Evolutionary conservation across 2,329 filamentous ascomycete species (phyloP), one percentile per base, ranked within the genome.

Genomic region (Arthrocladium fulminans): DNA sequence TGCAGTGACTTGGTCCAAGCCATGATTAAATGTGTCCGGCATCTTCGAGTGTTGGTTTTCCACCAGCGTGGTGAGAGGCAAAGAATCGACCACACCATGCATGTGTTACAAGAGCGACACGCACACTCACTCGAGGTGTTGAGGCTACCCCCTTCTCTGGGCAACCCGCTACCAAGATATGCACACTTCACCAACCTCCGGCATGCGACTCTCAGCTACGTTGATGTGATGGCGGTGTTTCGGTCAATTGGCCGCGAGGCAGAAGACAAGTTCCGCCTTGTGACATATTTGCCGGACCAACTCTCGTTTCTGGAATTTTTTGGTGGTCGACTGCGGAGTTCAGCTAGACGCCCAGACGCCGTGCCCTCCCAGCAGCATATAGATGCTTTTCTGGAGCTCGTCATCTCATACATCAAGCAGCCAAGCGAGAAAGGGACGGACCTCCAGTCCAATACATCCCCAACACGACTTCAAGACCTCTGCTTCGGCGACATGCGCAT

Each of bases 401-500:
- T 20, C 4, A 22, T 39, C 12, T 9, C 37, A 15, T 39, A 17
- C 15, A 22, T 39, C 12, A 6, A 39, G 12, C 19, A 17, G 4
- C 13, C 19, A 20, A 2, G 12, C 22, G 22, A 12, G 22, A 3
- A 4, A 22, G 12, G 12, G 12, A 22, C 12, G 12, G 37, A 22
- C 22, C 15, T 19, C 12, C 19, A 19, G 3, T 5, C n/a, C 13
- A 4, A 22, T 20, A 5, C 22, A 13, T 22, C 37, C 19, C 8
- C 7, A 29, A 29, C 7, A 13, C 27, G 15, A 19, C 22, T 39
- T 13, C 12, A 17, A 15, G 37, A 39, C 12, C 8, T 39, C 22
- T 39, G 37, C 37, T 39, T 39, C 12, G 37, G 37, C 5, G 37
- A 39, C 22, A 39, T 39, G 37, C 3, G n/a, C n/a, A 22, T 39